Conservation (phyloP, 164 flowering plant species). For the Dillenia suffruticosa region DNA sequence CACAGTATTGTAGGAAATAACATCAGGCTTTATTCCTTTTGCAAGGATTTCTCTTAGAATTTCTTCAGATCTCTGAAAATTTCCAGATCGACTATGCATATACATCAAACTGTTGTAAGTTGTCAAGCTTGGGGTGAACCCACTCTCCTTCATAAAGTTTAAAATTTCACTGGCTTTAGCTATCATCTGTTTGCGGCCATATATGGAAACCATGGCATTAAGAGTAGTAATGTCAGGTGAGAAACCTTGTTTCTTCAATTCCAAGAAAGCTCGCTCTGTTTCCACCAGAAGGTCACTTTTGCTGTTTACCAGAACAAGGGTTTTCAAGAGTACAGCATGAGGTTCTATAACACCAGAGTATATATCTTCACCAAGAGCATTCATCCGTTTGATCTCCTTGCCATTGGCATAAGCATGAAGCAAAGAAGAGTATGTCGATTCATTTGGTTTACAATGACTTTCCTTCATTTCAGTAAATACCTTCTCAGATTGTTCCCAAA, state of each 20-base stretch:
- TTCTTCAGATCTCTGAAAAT: constrained; percentile 62
- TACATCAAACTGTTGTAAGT: constrained; percentile 91
- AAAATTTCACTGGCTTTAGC: constrained; percentile 63
- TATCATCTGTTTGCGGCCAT: constrained; percentile 82
- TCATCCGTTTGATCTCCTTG: constrained; percentile 62
- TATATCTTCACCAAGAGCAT: constrained; percentile 66
- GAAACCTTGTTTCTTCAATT: constrained; percentile 52
- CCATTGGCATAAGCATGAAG: constrained; percentile 93
- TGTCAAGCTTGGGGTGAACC: constrained; percentile 75
- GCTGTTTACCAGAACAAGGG: constrained; percentile 81
- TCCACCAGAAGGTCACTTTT: constrained; percentile 71
- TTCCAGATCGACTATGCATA: constrained; percentile 69
- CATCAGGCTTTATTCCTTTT: constrained; percentile 66
- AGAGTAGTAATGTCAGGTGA: constrained; percentile 65
- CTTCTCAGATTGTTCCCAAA: constrained; percentile 86
- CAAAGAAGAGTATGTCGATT: constrained; percentile 65
- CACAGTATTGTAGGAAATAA: constrained; percentile 74
- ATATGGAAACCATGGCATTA: constrained; percentile 83
- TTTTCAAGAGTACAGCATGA: constrained; percentile 59
- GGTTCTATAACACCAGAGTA: constrained; percentile 60
- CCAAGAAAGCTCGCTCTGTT: constrained; percentile 73
- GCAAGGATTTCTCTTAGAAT: constrained; percentile 53
- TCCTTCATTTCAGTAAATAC: constrained; percentile 77
- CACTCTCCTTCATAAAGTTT: constrained; percentile 59
- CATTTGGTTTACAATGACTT: constrained; percentile 72